phyloP scores from a whole-genome alignment of 495 filamentous ascomycete species.

The Diplogelasinospora grovesii region DNA sequence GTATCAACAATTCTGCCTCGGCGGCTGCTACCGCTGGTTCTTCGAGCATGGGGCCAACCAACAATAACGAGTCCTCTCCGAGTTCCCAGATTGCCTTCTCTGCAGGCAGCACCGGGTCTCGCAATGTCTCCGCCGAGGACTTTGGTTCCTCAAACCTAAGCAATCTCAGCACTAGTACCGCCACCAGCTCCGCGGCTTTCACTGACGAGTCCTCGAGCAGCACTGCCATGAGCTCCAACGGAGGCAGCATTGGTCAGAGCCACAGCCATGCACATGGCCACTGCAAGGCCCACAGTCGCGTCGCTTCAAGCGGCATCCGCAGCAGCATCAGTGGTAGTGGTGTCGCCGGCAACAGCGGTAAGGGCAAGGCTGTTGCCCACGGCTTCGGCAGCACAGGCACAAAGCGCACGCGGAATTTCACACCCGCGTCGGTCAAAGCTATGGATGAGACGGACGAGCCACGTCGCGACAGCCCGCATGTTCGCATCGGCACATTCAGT shows the following conservation, averaged over 20 bases:
- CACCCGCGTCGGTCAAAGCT: constrained; percentile 35
- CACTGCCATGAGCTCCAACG: no score
- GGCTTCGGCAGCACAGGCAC: constrained; percentile 6
- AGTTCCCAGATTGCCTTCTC: constrained; percentile 3
- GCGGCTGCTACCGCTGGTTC: not conserved
- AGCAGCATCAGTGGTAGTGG: no score
- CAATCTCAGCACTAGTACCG: not conserved
- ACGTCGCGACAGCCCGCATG: constrained; percentile 26
- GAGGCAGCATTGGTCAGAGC: no score
- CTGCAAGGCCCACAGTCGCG: no score
- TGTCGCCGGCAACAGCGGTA: no score
- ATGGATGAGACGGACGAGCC: constrained; percentile 35
- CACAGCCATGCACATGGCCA: no score
- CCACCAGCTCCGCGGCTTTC: no score
- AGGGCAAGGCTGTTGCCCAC: no score
- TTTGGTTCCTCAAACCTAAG: constrained; percentile 4
- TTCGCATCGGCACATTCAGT: no score
- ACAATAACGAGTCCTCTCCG: no score
- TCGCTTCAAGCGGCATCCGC: no score
- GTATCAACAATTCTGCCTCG: no score
- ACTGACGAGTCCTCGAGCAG: not conserved
- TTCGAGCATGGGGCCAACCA: constrained; percentile 1
- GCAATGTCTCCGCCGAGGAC: not conserved
- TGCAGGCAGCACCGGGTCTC: not conserved
- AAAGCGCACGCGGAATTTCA: constrained; percentile 40